Evolutionary conservation across 257 asterid genomes (phyloP).

Genomic region (Perilla frutescens): DNA sequence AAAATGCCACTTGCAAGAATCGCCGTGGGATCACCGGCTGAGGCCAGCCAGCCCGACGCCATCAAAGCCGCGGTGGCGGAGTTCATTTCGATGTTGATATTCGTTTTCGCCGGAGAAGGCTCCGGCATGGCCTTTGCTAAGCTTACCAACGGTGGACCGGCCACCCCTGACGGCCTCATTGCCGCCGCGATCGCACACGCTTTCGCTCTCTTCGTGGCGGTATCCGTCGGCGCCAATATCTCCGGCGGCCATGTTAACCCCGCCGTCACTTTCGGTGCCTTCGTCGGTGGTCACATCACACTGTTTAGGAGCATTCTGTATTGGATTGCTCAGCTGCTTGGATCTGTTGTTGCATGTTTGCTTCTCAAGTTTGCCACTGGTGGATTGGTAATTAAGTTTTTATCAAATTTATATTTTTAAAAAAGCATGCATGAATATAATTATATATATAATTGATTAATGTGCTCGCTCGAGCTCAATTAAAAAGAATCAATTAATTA

Average conservation of each 20-base stretch:
- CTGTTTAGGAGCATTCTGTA: conserved; percentile 55
- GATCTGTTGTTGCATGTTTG: conserved; percentile 69
- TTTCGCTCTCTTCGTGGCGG: conserved; percentile 74
- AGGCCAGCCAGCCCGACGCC: conserved; percentile 71
- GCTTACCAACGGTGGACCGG: conserved; percentile 55
- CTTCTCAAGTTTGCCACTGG: conserved; percentile 69
- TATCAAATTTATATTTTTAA: no score
- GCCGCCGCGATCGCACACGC: conserved; percentile 68
- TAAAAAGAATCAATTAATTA: no score
- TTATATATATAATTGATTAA: no score
- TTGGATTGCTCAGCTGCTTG: conserved; percentile 78
- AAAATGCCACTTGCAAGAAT: conserved; percentile 65
- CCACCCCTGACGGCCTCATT: no score
- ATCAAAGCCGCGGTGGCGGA: conserved; percentile 74
- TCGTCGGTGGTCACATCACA: conserved; percentile 72
- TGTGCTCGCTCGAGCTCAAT: no score
- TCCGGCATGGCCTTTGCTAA: conserved; percentile 87
- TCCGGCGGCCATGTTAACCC: conserved; percentile 85
- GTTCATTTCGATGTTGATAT: conserved; percentile 75
- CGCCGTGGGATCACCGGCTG: conserved; percentile 58
- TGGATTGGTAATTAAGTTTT: conserved; percentile 51
- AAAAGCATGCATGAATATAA: no score
- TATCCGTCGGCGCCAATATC: conserved; percentile 70
- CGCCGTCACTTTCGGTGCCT: conserved; percentile 78
- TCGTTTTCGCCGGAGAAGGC: conserved; percentile 75